Percentiles rank a stretch among this genome's conserved stretches.
These are phyloP conservation scores for Ilyonectria mors-panacis DNA, from an alignment of 2,329 filamentous ascomycete species.

Conservation along the genomic window DNA sequence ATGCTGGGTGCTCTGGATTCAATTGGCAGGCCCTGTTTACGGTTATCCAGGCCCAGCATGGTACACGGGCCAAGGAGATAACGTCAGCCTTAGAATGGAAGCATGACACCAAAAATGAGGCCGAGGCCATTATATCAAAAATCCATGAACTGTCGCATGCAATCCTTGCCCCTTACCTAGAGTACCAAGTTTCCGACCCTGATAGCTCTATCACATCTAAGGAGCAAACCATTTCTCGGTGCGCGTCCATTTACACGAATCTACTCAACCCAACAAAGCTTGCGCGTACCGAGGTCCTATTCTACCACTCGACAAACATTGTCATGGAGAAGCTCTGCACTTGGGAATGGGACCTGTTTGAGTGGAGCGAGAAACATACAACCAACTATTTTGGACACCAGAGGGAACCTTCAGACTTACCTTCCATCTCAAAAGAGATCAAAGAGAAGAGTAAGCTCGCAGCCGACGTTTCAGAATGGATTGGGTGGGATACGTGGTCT, in stretches of 20 bases:
- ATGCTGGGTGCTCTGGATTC: background rate
- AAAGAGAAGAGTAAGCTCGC: background rate
- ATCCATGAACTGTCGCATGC: background rate
- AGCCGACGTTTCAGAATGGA: background rate
- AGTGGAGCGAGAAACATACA: background rate
- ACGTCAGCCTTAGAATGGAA: background rate
- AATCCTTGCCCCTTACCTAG: background rate
- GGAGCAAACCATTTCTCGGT: background rate
- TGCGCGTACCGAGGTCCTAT: background rate
- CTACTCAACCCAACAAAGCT: background rate
- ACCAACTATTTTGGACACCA: background rate
- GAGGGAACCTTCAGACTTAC: background rate
- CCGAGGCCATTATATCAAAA: background rate
- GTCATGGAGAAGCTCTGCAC: background rate
- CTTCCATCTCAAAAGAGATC: background rate
- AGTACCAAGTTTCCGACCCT: background rate
- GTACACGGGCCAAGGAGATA: background rate
- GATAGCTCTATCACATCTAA: background rate
- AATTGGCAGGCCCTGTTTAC: background rate
- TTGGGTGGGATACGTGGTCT: background rate
- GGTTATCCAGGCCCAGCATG: background rate
- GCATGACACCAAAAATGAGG: background rate
- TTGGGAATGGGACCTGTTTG: background rate
- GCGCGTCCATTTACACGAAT: background rate
- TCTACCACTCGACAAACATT: background rate